Evolutionary conservation across 768 basidiomycete genomes (phyloP), one percentile per base, ranked within the genome.

Genomic region (Russula griseocarnosa): DNA sequence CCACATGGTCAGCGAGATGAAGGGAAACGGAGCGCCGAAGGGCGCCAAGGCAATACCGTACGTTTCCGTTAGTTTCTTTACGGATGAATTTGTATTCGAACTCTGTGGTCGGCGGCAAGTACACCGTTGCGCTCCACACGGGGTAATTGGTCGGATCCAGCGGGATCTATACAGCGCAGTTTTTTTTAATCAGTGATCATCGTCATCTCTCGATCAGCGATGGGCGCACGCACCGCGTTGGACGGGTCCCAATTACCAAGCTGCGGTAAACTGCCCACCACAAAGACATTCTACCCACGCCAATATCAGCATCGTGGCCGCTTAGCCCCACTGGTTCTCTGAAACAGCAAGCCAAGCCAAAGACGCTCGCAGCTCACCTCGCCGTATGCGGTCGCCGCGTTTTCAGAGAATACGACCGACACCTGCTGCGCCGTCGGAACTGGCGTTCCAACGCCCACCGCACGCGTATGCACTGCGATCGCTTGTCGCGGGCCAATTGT

Each of bases 51-150:
- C 22, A 24, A 47, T 11, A 5, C 11, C 46, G 22, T 63, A 84
- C 82, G 54, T 71, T 76, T n/a, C 81, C 82, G 64, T 81, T 73
- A 3, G 77, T 73, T 58, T 80, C 79, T 70, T 83, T 85, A 30
- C 83, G 73, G 67, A 87, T 83, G 61, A 84, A 86, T 72, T 86
- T 87, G 73, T 82, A 87, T 65, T 82, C 65, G 71, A 87, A 85
- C 3, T 68, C 66, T 0, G 81, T 82, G 60, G 74, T 77, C 0
- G 79, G 74, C 2, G 84, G 83, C 0, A 87, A 67, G n/a, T 73
- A 72, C 6, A 85, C 74, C 0, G 80, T 80, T 20, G 79, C 77
- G 3, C 73, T 77, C 85, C 84, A 87, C 2, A 79, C 74, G 5
- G 84, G 84, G 64, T 86, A 85, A 20, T 73, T 71, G 2, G 79